These are phyloP conservation scores for Gyromitra esculenta DNA, from an alignment of 2,329 filamentous ascomycete genomes.

Conservation along the genomic window DNA sequence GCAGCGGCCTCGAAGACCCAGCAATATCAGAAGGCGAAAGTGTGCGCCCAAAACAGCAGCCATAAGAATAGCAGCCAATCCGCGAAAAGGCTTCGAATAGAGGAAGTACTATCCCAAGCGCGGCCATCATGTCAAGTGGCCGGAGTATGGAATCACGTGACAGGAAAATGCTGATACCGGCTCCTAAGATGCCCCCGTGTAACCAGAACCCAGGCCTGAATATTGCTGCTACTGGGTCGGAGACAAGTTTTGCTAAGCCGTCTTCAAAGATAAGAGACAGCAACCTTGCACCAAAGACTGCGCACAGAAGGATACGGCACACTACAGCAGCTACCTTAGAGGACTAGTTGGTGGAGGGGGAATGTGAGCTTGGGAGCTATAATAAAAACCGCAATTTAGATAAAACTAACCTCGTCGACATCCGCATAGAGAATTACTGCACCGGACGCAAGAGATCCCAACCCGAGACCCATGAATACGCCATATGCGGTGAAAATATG, in stretches of 20 bases:
- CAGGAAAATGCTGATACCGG: not conserved
- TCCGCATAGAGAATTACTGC: not conserved
- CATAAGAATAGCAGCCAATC: conserved; percentile 5
- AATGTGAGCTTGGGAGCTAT: not conserved
- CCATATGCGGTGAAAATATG: conserved; percentile 15
- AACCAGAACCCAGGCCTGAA: conserved; percentile 17
- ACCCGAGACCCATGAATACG: conserved; percentile 2
- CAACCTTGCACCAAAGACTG: conserved; percentile 1
- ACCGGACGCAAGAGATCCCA: not conserved
- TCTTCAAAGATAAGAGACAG: conserved; percentile 16
- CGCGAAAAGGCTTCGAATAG: conserved; percentile 10
- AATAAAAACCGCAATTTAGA: not conserved
- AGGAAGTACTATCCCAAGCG: conserved; percentile 2
- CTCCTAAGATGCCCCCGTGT: conserved; percentile 12
- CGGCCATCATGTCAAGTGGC: conserved; percentile 8
- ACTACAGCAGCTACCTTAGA: not conserved
- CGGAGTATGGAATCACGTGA: not conserved
- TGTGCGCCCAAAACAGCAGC: conserved; percentile 6
- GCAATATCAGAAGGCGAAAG: not conserved
- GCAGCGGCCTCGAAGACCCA: not conserved
- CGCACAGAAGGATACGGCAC: not conserved
- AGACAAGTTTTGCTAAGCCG: not conserved
- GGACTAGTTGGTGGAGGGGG: not conserved
- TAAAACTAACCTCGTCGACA: not conserved
- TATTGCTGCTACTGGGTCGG: not conserved